Base-by-base conservation (phyloP, 2,329 filamentous ascomycete species). In the Fonsecaea pedrosoi region DNA sequence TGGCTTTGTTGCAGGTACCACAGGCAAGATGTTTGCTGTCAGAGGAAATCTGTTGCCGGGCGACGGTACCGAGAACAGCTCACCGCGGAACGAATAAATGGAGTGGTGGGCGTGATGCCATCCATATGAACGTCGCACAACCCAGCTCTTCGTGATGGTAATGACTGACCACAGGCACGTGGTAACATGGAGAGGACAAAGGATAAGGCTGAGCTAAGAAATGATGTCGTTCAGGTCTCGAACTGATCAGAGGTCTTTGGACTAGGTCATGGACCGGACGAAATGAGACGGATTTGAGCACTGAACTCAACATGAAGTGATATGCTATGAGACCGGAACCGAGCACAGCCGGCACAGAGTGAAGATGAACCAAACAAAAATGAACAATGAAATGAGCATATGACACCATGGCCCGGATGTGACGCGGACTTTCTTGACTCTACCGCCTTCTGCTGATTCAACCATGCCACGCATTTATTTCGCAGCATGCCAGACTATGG, bases 21-120 rank as follows among this genome's bases (percentile, higher is more conserved):
- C 88, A 70, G 89, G 92, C 72, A 99, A 99, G 89, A 97, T 99
- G 94, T 99, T 99, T 80, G 94, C 94, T 45, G 92, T 97, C 69
- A 90, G 94, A 80, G 87, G 86, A 70, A 89, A 88, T 75, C 77
- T 90, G 66, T 75, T 89, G 70, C 87, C 87, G 18, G 84, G 84
- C 64, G 86, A 70, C 1, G 56, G 48, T 5, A 66, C 65, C 25
- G 55, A 64, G 53, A 56, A 50, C 38, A 54, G 48, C 48, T 35
- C 48, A 21, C 32, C 59, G 8, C 50, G 59, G 37, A 61, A 54
- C 21, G 48, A 61, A 54, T 61, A 34, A 61, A n/a, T 12, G 8
- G 18, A 4, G n/a, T 15, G 21, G 30, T 18, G 34, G 9, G 48
- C 38, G 5, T 53, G 8, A 40, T 58, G 18, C 37, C 7, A 34